Base-by-base conservation (phyloP, 2,329 filamentous ascomycete genomes). In the Fusarium agapanthi region DNA sequence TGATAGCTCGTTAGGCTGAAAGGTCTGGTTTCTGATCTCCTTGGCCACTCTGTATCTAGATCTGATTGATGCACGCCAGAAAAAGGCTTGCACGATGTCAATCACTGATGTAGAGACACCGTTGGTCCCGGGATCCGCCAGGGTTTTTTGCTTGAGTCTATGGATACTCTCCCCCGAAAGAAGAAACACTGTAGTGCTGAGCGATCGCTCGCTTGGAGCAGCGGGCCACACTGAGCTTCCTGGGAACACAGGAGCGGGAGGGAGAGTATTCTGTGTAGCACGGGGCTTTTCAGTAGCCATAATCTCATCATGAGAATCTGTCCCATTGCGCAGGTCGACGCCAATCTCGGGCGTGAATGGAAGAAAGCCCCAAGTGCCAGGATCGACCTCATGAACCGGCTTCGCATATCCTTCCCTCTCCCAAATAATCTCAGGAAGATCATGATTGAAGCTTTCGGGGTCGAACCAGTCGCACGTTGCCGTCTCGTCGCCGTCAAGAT, bases 51-150 rank as follows among this genome's bases (percentile, higher is more conserved):
- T n/a, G 34, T 65, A 65, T 10, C 59, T 50, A 18, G 62, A 65
- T 12, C 34, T 54, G 6, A 65, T 65, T 1, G 62, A 65, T 15
- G 59, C 47, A 9, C 62, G 59, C 62, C 62, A 65, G 43, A 65
- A 56, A 22, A 65, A 65, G 9, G 62, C 62, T 22, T 65, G 62
- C 9, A 65, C 47, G 10, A 65, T 1, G 9, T 65, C 59, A 15
- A 65, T 47, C 0, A 65, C 24, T 7, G 62, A 64, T 8, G 40
- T 16, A 16, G 59, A 41, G 18, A 30, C 13, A 7, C n/a, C 30
- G 8, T 56, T 65, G 20, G 34, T 24, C 3, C 16, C 28, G 5
- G 34, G 7, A 10, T 64, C 20, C 3, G 28, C 7, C 16, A 56
- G 22, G 10, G 40, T 40, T 12, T 65, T 47, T 20, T 65, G 60